Evolutionary conservation across 768 basidiomycete genomes (phyloP).

Genomic region (Phallus indusiatus): DNA sequence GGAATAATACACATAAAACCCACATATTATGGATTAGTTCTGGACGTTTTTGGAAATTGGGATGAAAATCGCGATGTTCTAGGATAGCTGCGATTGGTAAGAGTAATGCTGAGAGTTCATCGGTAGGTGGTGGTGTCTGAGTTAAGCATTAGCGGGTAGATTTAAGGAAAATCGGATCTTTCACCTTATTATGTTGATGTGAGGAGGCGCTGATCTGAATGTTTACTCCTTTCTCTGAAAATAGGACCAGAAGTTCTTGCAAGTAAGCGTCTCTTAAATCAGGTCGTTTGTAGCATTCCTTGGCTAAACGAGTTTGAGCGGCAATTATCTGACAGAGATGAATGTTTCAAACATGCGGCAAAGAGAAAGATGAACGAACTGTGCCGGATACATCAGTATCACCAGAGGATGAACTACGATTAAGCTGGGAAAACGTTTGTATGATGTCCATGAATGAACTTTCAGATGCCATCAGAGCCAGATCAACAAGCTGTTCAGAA

Average conservation of each 20-base stretch:
- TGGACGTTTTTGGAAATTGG: conserved; percentile 42
- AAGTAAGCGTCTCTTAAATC: conserved; percentile 76
- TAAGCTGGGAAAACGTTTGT: conserved; percentile 74
- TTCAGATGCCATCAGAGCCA: conserved; percentile 72
- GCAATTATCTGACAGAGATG: conserved; percentile 55
- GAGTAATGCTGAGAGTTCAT: conserved; percentile 78
- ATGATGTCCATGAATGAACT: conserved; percentile 78
- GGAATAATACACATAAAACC: conserved; percentile 85
- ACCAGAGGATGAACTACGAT: conserved; percentile 78
- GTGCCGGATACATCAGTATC: conserved; percentile 85
- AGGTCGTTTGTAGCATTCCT: conserved; percentile 61
- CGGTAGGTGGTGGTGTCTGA: conserved; percentile 75
- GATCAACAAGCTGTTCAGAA: conserved; percentile 82
- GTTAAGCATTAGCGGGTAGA: conserved; percentile 1
- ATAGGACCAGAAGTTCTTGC: conserved; percentile 74
- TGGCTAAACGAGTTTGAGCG: conserved; percentile 83
- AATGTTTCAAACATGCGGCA: background rate
- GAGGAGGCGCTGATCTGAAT: conserved; percentile 74
- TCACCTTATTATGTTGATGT: conserved; percentile 58
- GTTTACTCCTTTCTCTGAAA: conserved; percentile 83
- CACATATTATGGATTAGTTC: conserved; percentile 81
- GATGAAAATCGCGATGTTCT: conserved; percentile 56
- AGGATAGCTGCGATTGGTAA: conserved; percentile 88
- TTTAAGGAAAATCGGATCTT: conserved; percentile 9
- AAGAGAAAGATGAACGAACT: conserved; percentile 29